Conservation (phyloP, 2,329 filamentous ascomycete genomes). For the Pseudopyricularia javanii region DNA sequence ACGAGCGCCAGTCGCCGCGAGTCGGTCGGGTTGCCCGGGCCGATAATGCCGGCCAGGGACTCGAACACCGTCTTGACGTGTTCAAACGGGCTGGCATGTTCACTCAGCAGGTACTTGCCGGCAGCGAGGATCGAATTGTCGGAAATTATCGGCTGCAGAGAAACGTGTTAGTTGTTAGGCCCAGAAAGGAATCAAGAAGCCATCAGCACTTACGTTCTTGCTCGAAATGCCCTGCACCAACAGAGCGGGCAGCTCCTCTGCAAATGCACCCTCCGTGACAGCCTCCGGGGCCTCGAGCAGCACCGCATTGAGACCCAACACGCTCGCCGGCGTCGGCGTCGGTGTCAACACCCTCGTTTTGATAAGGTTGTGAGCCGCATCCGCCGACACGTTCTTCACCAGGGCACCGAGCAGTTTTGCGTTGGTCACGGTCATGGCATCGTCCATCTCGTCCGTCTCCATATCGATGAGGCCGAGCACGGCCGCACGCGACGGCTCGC, state of each 20-base stretch:
- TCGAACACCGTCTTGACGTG: conserved; percentile 70
- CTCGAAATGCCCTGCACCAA: conserved; percentile 70
- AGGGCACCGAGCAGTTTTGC: conserved; percentile 82
- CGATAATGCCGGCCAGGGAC: conserved; percentile 60
- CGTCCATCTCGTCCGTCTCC: conserved; percentile 63
- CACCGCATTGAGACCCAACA: conserved; percentile 80
- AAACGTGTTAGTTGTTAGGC: no score
- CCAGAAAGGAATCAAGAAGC: conserved; percentile 8
- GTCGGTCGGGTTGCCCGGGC: conserved; percentile 68
- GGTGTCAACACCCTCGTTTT: conserved; percentile 69
- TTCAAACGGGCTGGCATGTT: conserved; percentile 60
- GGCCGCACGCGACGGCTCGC: conserved; percentile 73
- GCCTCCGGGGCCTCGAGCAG: conserved; percentile 66
- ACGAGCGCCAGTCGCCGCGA: conserved; percentile 79
- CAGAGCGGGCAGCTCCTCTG: conserved; percentile 62
- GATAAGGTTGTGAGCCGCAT: conserved; percentile 46
- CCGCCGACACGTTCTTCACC: conserved; percentile 70
- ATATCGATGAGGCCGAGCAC: conserved; percentile 82
- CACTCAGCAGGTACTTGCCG: conserved; percentile 74
- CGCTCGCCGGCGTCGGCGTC: conserved; percentile 64
- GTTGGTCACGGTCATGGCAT: conserved; percentile 75
- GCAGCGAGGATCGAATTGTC: conserved; percentile 83
- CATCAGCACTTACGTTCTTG: conserved; percentile 50
- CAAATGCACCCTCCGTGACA: conserved; percentile 52
- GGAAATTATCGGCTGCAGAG: conserved; percentile 60